A percentile compares a stretch with the other conserved stretches of the same genome.
phyloP scores from a whole-genome alignment of 768 basidiomycete genomes.

The Russula sp. region DNA sequence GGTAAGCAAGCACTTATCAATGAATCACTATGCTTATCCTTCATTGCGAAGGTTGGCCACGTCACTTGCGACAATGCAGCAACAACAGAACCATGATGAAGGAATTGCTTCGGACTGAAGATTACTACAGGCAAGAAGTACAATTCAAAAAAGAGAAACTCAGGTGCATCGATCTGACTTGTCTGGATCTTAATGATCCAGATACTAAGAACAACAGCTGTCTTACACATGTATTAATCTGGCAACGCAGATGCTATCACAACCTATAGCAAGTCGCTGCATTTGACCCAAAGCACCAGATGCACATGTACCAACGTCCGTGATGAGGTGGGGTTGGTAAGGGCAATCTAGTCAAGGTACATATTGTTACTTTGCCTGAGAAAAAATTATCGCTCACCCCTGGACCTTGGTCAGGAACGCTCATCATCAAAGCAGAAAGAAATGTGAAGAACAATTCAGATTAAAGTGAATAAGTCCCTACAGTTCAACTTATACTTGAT shows the following conservation, averaged over 20 bases:
- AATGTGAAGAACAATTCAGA: background rate
- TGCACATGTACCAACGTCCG: background rate
- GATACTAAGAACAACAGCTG: background rate
- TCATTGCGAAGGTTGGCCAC: background rate
- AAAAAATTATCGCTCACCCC: no score
- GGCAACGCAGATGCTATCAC: background rate
- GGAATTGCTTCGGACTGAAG: background rate
- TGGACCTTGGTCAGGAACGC: background rate
- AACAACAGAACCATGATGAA: background rate
- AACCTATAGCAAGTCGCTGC: background rate
- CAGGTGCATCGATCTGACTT: background rate
- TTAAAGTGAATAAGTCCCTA: background rate
- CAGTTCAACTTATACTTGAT: background rate
- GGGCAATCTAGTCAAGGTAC: constrained; percentile 34
- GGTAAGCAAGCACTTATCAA: background rate
- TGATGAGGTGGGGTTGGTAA: background rate
- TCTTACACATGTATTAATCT: background rate
- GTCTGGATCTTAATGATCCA: no score
- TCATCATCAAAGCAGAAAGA: constrained; percentile 1
- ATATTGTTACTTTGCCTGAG: no score
- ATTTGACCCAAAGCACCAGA: background rate
- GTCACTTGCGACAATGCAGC: background rate
- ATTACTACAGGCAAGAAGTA: background rate
- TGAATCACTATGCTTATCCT: no score
- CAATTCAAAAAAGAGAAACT: background rate